Evolutionary conservation across 768 basidiomycete genomes (phyloP).

Genomic region (Lentinus tigrinus): DNA sequence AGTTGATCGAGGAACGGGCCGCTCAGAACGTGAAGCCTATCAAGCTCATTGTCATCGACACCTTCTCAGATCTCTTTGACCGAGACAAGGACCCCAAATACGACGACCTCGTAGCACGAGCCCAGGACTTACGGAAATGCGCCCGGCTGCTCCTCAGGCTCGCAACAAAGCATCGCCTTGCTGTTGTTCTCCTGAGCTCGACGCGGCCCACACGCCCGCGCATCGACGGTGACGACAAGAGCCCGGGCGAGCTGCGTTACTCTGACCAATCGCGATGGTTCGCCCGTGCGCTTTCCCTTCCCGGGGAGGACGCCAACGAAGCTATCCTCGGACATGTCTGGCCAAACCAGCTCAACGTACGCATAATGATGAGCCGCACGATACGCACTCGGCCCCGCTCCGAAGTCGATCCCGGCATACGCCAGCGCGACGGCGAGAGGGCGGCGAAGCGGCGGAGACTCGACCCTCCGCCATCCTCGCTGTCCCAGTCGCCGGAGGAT

Average conservation of each 20-base stretch:
- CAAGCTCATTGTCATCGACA: conserved; percentile 82
- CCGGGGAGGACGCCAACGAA: conserved; percentile 67
- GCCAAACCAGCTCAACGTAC: conserved; percentile 88
- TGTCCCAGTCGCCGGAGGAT: not conserved
- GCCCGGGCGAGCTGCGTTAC: conserved; percentile 52
- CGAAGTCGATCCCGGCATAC: conserved; percentile 18
- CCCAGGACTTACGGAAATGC: conserved; percentile 65
- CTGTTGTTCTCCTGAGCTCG: conserved; percentile 84
- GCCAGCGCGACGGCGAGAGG: conserved; percentile 13
- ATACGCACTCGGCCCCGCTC: conserved; percentile 60
- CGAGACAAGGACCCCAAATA: conserved; percentile 57
- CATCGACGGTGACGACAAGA: conserved; percentile 22
- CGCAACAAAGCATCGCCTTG: conserved; percentile 60
- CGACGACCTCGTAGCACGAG: conserved; percentile 66
- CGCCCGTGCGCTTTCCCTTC: conserved; percentile 55
- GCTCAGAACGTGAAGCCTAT: conserved; percentile 51
- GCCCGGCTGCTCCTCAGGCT: conserved; percentile 70
- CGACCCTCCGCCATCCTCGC: conserved; percentile 6
- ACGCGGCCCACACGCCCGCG: conserved; percentile 29
- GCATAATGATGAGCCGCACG: conserved; percentile 82
- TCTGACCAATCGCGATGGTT: conserved; percentile 78
- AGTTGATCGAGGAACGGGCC: conserved; percentile 41
- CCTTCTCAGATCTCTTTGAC: conserved; percentile 84
- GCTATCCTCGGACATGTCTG: conserved; percentile 86
- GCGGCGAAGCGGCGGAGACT: conserved; percentile 30